Percentiles rank a stretch among this genome's conserved stretches.
These are phyloP conservation scores for Rhizophagus prolifer DNA, from an alignment of 192 early-diverging fungal species.

Conservation along the genomic window DNA sequence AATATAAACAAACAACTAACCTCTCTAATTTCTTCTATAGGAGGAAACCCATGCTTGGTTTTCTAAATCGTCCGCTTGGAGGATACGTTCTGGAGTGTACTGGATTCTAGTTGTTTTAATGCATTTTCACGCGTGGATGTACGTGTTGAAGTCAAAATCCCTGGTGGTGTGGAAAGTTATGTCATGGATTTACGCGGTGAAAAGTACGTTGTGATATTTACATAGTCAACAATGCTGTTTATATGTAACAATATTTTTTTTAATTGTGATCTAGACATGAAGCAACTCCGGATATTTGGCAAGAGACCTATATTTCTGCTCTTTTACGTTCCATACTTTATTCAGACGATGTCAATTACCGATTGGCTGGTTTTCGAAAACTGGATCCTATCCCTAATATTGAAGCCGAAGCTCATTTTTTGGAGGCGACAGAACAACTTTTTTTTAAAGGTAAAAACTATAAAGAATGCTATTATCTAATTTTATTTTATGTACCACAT, in stretches of 20 bases:
- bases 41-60: conserved; percentile 69
- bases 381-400: conserved; percentile 81
- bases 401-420: conserved; percentile 72
- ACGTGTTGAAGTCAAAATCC: conserved; percentile 97
- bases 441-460: conserved; percentile 78
- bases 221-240: neutral
- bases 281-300: conserved; percentile 80
- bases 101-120: conserved; percentile 88
- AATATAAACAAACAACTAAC: neutral
- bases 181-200: conserved; percentile 88
- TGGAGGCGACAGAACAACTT: conserved; percentile 78
- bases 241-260: neutral
- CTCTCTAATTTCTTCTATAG: conserved; percentile 34
- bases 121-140: conserved; percentile 96
- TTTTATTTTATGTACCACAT: neutral
- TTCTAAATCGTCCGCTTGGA: conserved; percentile 57
- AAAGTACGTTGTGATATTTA: conserved; percentile 47
- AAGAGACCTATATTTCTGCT: conserved; percentile 85
- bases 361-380: conserved; percentile 86
- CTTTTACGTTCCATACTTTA: conserved; percentile 89
- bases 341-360: conserved; percentile 82
- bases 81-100: conserved; percentile 64
- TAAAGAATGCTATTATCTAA: neutral
- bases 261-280: conserved; percentile 51
- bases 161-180: conserved; percentile 95